phyloP scores from a whole-genome alignment of 495 filamentous ascomycete species.

The Penicillium psychrofluorescens region DNA sequence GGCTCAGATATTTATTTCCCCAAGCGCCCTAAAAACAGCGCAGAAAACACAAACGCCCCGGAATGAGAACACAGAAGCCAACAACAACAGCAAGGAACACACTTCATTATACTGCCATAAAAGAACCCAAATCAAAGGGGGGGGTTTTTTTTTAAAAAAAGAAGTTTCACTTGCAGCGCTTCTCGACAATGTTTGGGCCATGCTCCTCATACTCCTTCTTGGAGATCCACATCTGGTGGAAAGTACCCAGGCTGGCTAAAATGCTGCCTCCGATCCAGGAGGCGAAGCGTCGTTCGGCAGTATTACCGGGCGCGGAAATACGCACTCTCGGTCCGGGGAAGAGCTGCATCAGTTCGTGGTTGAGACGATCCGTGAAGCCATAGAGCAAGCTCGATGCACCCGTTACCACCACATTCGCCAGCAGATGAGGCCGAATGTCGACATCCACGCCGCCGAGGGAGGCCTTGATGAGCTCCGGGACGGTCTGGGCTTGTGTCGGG shows the following conservation, averaged over 20 bases:
- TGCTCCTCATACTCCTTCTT: constrained; percentile 58
- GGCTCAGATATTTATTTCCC: too few relatives aligned
- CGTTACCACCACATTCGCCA: constrained; percentile 88
- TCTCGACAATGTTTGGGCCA: constrained; percentile 53
- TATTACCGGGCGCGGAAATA: constrained; percentile 77
- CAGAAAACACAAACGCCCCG: not conserved
- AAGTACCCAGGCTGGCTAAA: constrained; percentile 91
- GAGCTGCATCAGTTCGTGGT: constrained; percentile 68
- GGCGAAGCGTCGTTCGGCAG: constrained; percentile 79
- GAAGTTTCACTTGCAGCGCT: constrained; percentile 46
- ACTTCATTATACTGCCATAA: constrained; percentile 6
- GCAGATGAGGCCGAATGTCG: constrained; percentile 73
- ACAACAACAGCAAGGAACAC: not conserved
- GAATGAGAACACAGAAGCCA: not conserved
- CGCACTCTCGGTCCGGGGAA: constrained; percentile 79
- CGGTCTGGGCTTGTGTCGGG: constrained; percentile 61
- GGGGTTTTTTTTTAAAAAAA: not conserved
- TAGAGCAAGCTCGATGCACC: constrained; percentile 78
- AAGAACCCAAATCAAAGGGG: constrained; percentile 9
- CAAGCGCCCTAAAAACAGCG: not conserved
- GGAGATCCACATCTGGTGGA: constrained; percentile 98
- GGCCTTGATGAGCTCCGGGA: constrained; percentile 73
- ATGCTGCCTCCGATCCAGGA: constrained; percentile 97
- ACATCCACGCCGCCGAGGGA: constrained; percentile 74
- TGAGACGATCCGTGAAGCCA: constrained; percentile 83